Evolutionary conservation across 1,139 yeast species (phyloP).

Genomic region (Keqinozyma sinolaborantium): DNA sequence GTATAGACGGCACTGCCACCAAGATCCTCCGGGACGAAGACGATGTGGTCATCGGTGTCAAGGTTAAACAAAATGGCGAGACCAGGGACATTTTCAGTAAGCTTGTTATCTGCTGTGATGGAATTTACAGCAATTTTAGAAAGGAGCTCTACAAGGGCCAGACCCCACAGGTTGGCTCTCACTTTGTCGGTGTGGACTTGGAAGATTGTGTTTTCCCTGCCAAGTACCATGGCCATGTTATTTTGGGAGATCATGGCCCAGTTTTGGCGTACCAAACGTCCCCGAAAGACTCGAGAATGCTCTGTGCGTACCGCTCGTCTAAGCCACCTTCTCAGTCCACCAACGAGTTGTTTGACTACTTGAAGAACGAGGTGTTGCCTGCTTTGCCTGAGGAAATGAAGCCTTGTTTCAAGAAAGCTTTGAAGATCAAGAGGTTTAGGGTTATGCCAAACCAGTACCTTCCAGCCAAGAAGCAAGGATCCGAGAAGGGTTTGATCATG

Average conservation of each 20-base stretch:
- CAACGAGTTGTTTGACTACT: conserved; percentile 59
- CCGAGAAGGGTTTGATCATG: conserved; percentile 73
- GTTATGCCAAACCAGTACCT: conserved; percentile 95
- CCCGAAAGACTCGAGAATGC: conserved; percentile 75
- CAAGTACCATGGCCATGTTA: conserved; percentile 82
- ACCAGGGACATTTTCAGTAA: conserved; percentile 47
- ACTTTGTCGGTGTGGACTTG: conserved; percentile 82
- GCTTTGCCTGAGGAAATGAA: conserved; percentile 60
- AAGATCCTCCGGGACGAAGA: conserved; percentile 51
- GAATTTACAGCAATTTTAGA: conserved; percentile 91
- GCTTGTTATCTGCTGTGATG: conserved; percentile 82
- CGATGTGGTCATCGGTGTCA: conserved; percentile 53
- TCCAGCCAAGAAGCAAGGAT: conserved; percentile 62
- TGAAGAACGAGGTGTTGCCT: conserved; percentile 60
- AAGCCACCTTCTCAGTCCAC: conserved; percentile 66
- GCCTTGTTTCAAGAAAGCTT: conserved; percentile 58
- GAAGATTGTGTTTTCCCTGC: conserved; percentile 70
- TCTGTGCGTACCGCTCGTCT: conserved; percentile 80
- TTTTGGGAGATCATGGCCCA: conserved; percentile 85
- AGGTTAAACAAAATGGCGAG: conserved; percentile 46
- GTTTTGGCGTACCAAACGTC: conserved; percentile 84
- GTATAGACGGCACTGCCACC: conserved; percentile 79
- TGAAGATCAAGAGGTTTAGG: conserved; percentile 51
- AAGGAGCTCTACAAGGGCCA: conserved; percentile 58
- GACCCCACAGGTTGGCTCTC: conserved; percentile 69